Conservation (phyloP, 768 basidiomycete genomes). For the Rhodotorula paludigena region DNA sequence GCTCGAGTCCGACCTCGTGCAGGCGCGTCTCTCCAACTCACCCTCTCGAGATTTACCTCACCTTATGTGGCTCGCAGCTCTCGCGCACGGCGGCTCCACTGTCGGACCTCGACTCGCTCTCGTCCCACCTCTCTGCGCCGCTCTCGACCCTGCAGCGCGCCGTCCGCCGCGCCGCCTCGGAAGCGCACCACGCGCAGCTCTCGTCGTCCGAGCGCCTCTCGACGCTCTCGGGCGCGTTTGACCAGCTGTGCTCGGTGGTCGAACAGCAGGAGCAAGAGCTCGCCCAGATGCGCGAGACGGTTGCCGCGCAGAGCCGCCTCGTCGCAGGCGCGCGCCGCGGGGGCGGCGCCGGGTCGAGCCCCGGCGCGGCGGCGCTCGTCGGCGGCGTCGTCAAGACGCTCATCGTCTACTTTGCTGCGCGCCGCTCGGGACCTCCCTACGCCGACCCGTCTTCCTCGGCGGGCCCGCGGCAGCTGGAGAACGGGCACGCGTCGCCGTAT, state of each 20-base stretch:
- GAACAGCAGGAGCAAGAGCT: neutral
- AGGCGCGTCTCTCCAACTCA: neutral
- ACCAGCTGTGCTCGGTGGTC: neutral
- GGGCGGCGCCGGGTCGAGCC: neutral
- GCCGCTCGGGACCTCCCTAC: too few relatives aligned
- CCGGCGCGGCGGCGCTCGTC: neutral
- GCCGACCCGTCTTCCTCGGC: too few relatives aligned
- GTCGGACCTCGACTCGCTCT: neutral
- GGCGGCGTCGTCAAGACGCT: neutral
- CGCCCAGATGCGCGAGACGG: neutral
- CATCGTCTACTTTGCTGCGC: neutral
- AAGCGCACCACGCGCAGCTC: neutral
- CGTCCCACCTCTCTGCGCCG: neutral
- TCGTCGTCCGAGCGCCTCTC: neutral
- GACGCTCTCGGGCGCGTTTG: neutral
- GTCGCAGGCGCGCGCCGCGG: neutral
- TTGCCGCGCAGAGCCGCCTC: neutral
- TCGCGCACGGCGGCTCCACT: neutral
- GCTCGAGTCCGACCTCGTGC: conserved; percentile 36
- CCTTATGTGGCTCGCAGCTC: neutral
- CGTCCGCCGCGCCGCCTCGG: neutral
- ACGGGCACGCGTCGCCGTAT: neutral
- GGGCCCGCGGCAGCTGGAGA: neutral
- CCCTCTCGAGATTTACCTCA: neutral
- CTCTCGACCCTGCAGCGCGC: neutral